phyloP scores from a whole-genome alignment of 768 basidiomycete species.

The Kwoniella sp. region DNA sequence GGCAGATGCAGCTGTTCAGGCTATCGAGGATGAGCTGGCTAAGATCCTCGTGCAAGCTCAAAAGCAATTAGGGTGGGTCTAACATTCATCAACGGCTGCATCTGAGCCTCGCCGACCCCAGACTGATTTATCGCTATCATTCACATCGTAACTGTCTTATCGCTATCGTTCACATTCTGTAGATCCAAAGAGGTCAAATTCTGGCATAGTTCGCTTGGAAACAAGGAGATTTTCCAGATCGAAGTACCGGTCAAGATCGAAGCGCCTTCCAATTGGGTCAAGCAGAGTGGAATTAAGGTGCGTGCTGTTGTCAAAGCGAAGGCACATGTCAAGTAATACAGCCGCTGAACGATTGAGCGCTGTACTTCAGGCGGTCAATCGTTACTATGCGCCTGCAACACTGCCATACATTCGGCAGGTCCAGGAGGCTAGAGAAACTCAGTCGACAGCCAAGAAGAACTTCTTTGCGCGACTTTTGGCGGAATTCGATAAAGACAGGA shows the following conservation, averaged over 20 bases:
- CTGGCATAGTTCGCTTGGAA: slow-evolving; percentile 80
- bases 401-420: slow-evolving; percentile 72
- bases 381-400: slow-evolving; percentile 77
- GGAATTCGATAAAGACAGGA: slow-evolving; percentile 55
- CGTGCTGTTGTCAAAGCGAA: slow-evolving; percentile 11
- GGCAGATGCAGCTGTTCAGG: slow-evolving; percentile 70
- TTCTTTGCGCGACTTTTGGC: slow-evolving; percentile 63
- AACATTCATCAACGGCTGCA: no score
- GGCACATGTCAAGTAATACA: background rate
- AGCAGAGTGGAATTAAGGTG: slow-evolving; percentile 79
- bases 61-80: slow-evolving; percentile 51
- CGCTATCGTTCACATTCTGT: no score
- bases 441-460: slow-evolving; percentile 73
- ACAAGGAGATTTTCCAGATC: slow-evolving; percentile 91
- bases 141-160: background rate
- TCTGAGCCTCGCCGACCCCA: background rate
- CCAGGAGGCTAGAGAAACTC: slow-evolving; percentile 92
- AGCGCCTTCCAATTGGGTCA: slow-evolving; percentile 82
- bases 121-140: no score
- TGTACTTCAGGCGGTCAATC: slow-evolving; percentile 70
- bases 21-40: slow-evolving; percentile 73
- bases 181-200: slow-evolving; percentile 62
- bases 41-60: slow-evolving; percentile 67
- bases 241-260: slow-evolving; percentile 68
- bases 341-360: background rate